Percentiles rank a stretch among this genome's conserved stretches.
These are phyloP conservation scores for Cystoisospora suis DNA, from an alignment of 169 alveolate species.

Conservation along the genomic window DNA sequence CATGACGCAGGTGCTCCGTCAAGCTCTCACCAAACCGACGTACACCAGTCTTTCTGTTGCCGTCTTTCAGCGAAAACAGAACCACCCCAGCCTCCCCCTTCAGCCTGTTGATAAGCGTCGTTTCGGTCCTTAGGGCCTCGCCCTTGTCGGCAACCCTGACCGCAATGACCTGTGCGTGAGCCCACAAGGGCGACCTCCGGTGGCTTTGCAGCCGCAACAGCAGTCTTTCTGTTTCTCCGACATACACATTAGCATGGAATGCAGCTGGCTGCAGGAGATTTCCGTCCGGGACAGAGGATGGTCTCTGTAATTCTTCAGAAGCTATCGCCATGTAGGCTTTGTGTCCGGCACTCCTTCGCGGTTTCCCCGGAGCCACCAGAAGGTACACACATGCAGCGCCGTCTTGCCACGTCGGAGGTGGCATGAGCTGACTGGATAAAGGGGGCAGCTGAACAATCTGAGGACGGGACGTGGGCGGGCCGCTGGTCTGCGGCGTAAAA, in stretches of 20 bases:
- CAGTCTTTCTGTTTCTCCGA: conserved; percentile 25
- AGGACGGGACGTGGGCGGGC: background rate
- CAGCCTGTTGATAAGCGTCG: background rate
- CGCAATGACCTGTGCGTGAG: background rate
- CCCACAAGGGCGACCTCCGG: background rate
- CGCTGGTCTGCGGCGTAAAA: too few relatives aligned
- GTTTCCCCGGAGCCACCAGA: conserved; percentile 22
- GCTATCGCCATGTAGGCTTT: too few relatives aligned
- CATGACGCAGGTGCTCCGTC: too few relatives aligned
- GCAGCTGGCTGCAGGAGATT: too few relatives aligned
- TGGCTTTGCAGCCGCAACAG: background rate
- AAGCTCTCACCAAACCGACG: too few relatives aligned
- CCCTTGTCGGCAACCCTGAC: background rate
- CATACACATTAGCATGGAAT: conserved; percentile 34
- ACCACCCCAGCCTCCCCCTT: background rate
- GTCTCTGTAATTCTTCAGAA: too few relatives aligned
- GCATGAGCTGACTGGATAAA: background rate
- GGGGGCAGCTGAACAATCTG: conserved; percentile 16
- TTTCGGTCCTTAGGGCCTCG: background rate
- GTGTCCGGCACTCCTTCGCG: too few relatives aligned
- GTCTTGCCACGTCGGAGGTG: conserved; percentile 25
- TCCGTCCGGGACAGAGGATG: too few relatives aligned
- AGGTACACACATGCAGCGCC: background rate
- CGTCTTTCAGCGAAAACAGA: conserved; percentile 14
- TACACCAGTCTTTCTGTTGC: background rate